Evolutionary conservation across 306 rosid species (phyloP), one percentile per base, ranked within the genome.

Genomic region (Casuarina glauca): DNA sequence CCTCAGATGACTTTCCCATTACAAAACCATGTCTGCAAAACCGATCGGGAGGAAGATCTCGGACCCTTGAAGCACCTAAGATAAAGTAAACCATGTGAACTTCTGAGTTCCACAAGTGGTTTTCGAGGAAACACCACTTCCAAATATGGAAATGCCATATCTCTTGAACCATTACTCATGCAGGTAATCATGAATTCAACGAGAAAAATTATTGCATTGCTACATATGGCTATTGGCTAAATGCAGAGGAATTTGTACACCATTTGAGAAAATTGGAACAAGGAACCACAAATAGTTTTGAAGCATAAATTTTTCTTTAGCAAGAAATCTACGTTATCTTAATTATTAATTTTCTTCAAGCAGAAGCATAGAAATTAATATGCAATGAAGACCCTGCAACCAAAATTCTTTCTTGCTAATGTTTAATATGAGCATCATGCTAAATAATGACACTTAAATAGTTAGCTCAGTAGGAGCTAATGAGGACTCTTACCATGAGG

Each of bases 1-100:
- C 98, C 82, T 95, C 97, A 0, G 98, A 84, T 67, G 97, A 83
- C 89, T 95, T 95, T 11, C 93, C 98, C 73, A 95, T 78, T 63
- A 95, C 96, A 88, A 95, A 95, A 9, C 98, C 93, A 80, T 89
- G 98, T 32, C 64, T 76, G 76, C 98, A 95, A 77, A 95, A 95
- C 89, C 89, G 89, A 79, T 88, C 89, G 0, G 98, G 88, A 20
- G 93, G 90, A 69, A 92, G 90, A 78, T 63, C 79, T 74, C 93
- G 86, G 58, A 92, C 85, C 82, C 89, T 89, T 26, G 88, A 79
- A 53, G 97, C 98, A 87, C 98, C 98, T 95, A 90, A 82, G 86
- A 80, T 68, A 66, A 45, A 80, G 77, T 1, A 7, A 54, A 44
- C 35, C 66, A 76, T 72, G 53, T 70, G 42, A 88, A 58, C 72